Evolutionary conservation across 257 asterid species (phyloP), one percentile per base, ranked within the genome.

Genomic region (Gardenia jasminoides): DNA sequence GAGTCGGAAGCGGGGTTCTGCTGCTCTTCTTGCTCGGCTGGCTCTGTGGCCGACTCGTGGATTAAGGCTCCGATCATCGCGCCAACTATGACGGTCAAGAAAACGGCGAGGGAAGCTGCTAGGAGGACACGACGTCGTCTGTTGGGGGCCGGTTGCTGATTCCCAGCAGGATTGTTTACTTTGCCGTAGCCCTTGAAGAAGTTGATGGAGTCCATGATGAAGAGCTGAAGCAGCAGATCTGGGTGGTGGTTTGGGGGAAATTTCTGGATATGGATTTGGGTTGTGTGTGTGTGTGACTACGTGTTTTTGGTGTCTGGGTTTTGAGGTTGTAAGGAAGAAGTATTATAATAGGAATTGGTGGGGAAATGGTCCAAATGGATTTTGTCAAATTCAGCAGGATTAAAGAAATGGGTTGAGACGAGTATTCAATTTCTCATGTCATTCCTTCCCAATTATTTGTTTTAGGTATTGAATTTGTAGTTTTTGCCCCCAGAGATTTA

Each of bases 121-220:
- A 82, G 52, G 79, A 84, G 47, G 70, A 74, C 61, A 72, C 82
- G 83, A 10, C 83, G 81, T 9, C 78, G 76, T 22, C 46, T 59
- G 62, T 78, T 76, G 81, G 69, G n/a, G 56, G 64, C 24, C 41
- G 28, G 80, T 26, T 82, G 76, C 30, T 79, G 82, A n/a, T 26
- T 62, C 67, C 74, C 80, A 58, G 80, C 83, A 1, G 84, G 72
- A 39, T 87, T 85, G 76, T 82, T 83, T 15, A 92, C 86, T 85
- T 84, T 90, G 88, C 78, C 90, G 73, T 90, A 91, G 84, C 96
- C 97, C 82, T 88, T 89, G 85, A 72, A 59, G 86, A 87, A 72
- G 39, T 85, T 83, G 82, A 83, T 31, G 48, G 91, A 78, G 24
- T 87, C 94, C 94, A 91, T 86, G 78, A 68, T 46, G 48, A 31